These are phyloP conservation scores for Fusarium graminum DNA, from an alignment of 2,329 filamentous ascomycete species.

Conservation along the genomic window DNA sequence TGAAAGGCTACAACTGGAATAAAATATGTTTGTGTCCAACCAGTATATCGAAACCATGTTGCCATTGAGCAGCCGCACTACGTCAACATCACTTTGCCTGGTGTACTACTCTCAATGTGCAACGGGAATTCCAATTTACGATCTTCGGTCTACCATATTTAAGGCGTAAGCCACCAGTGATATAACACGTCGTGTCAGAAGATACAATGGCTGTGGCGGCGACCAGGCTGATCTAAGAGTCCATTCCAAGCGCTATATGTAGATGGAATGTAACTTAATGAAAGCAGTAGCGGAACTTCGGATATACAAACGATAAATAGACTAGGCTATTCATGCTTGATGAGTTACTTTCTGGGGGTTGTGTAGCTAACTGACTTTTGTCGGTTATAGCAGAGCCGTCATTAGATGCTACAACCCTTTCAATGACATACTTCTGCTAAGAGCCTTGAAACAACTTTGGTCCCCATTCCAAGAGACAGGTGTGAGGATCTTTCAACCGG, in stretches of 20 bases:
- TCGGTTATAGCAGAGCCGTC: background rate
- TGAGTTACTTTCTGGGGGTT: background rate
- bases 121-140: background rate
- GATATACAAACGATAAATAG: background rate
- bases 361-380: background rate
- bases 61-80: conserved; percentile 6
- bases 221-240: conserved; percentile 2
- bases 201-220: conserved; percentile 9
- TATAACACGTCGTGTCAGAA: conserved; percentile 1
- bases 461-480: background rate
- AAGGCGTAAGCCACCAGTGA: conserved; percentile 14
- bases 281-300: conserved; percentile 4
- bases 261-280: conserved; percentile 27
- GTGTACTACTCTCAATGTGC: background rate
- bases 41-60: background rate
- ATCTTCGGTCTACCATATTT: conserved; percentile 5
- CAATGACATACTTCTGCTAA: background rate
- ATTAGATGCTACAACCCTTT: conserved; percentile 4
- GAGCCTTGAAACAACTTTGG: background rate
- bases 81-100: background rate
- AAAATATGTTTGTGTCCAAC: background rate
- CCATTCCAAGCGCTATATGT: conserved; percentile 8
- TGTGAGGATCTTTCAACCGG: background rate
- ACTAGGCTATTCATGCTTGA: conserved; percentile 9
- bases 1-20: background rate